Evolutionary conservation across 768 basidiomycete genomes (phyloP), one percentile per base, ranked within the genome.

Genomic region (Russula sp.): DNA sequence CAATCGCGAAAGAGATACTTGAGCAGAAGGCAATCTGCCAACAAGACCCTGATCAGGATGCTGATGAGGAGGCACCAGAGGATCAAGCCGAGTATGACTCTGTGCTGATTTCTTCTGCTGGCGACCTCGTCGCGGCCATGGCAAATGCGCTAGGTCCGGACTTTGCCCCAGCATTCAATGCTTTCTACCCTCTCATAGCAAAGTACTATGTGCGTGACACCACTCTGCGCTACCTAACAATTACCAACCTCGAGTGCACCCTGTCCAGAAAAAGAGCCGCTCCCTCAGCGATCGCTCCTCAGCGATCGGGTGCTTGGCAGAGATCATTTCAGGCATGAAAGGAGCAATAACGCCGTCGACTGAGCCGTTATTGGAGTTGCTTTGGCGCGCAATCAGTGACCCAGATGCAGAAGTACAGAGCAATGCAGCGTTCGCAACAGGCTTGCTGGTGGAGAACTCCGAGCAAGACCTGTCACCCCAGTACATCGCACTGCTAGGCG

Each of bases 1-100:
- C 77, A 58, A 90, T 94, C 62, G 86, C 92, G 49, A 76, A 86
- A 58, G 85, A 92, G 69, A 85, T 99, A 66, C 80, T 99, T 47
- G 91, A 94, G 71, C 89, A 93, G 74, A 97, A 96, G 76, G 91
- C 94, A 0, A 82, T 93, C 67, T 98, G 96, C 76, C 97, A 99
- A 73, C 89, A 94, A 73, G 93, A 96, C 69, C 93, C 94, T 50
- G 94, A 96, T 70, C 89, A 90, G 66, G 93, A 93, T 66, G 91
- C 93, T 66, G 81, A 81, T 5, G 90, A 90, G 29, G 90, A 91
- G 68, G 88, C 87, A 29, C 87, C 86, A 8, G 90, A 92, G 71
- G 91, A 92, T 65, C 87, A 89, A 69, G 94, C 95, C 1, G 97
- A 99, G 76, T 96, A 93, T 72, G 97, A 99, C 72, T 91, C 95